Evolutionary conservation across 2,329 filamentous ascomycete genomes (phyloP).

Genomic region (Aspergillus puulaauensis): DNA sequence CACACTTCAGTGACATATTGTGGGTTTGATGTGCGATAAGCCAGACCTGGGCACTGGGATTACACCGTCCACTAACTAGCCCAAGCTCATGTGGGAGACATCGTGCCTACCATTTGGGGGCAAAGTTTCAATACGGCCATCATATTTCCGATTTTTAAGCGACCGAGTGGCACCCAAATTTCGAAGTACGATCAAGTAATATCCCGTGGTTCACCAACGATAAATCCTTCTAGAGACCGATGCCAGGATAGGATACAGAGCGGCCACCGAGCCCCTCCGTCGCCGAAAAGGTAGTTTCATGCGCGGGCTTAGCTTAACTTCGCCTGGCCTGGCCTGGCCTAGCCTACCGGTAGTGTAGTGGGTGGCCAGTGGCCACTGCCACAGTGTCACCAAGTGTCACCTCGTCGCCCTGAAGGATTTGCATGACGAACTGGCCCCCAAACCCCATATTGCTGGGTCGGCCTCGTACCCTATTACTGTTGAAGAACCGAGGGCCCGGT

Average conservation of each 20-base stretch:
- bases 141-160: too few relatives aligned
- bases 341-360: too few relatives aligned
- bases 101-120: too few relatives aligned
- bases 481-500: neutral
- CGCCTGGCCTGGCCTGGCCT: neutral
- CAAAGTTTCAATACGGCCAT: too few relatives aligned
- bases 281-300: neutral
- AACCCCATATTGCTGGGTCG: neutral
- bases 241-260: too few relatives aligned
- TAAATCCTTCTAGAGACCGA: neutral
- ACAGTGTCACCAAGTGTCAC: neutral
- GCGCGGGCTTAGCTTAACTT: too few relatives aligned
- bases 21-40: neutral
- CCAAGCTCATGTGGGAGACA: too few relatives aligned
- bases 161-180: neutral
- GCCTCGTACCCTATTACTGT: neutral
- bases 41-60: neutral
- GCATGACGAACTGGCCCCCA: slow-evolving; percentile 2
- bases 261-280: too few relatives aligned
- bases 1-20: neutral
- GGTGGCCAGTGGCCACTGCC: neutral
- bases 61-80: too few relatives aligned
- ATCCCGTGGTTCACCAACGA: neutral
- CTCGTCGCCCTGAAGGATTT: neutral
- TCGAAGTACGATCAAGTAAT: neutral